phyloP scores from a whole-genome alignment of 805 yeast species.

The Wickerhamiella siamensis region DNA sequence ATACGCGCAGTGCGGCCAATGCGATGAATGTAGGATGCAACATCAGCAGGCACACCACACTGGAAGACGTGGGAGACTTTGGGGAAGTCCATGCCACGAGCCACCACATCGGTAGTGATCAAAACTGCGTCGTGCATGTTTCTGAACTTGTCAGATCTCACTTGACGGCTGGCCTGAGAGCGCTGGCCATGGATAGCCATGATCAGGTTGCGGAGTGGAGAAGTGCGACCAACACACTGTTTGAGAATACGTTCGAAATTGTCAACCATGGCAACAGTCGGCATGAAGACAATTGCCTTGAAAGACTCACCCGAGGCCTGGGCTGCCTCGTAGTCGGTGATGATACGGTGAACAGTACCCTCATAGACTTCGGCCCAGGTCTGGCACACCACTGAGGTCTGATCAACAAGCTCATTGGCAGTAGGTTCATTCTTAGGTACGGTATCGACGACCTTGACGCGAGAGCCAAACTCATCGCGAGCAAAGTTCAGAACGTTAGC shows the following conservation, averaged over 20 bases:
- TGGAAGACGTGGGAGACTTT: slow-evolving; percentile 76
- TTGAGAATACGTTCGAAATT: slow-evolving; percentile 35
- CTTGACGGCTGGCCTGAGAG: slow-evolving; percentile 54
- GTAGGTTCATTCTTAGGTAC: slow-evolving; percentile 61
- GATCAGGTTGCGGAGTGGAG: slow-evolving; percentile 6
- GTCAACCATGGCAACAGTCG: slow-evolving; percentile 59
- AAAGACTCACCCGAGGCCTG: slow-evolving; percentile 25
- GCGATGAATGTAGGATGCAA: slow-evolving; percentile 78
- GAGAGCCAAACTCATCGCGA: slow-evolving; percentile 27
- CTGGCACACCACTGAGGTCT: slow-evolving; percentile 42
- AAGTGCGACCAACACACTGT: slow-evolving; percentile 10
- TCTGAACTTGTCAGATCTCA: slow-evolving; percentile 41
- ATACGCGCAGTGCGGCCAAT: slow-evolving; percentile 96
- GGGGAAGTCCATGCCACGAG: slow-evolving; percentile 94
- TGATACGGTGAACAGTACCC: slow-evolving; percentile 37
- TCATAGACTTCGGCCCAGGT: slow-evolving; percentile 43
- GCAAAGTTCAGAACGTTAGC: slow-evolving; percentile 55
- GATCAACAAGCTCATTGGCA: slow-evolving; percentile 63
- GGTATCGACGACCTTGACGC: slow-evolving; percentile 42
- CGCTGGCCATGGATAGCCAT: slow-evolving; percentile 53
- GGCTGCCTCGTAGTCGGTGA: slow-evolving; percentile 26
- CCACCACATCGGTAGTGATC: slow-evolving; percentile 84
- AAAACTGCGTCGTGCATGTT: slow-evolving; percentile 38
- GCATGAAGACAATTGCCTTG: slow-evolving; percentile 73
- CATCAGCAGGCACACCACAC: slow-evolving; percentile 57